A percentile compares a stretch with the other conserved stretches of the same genome.
phyloP scores from a whole-genome alignment of 495 filamentous ascomycete species.

The Cryomyces minteri region DNA sequence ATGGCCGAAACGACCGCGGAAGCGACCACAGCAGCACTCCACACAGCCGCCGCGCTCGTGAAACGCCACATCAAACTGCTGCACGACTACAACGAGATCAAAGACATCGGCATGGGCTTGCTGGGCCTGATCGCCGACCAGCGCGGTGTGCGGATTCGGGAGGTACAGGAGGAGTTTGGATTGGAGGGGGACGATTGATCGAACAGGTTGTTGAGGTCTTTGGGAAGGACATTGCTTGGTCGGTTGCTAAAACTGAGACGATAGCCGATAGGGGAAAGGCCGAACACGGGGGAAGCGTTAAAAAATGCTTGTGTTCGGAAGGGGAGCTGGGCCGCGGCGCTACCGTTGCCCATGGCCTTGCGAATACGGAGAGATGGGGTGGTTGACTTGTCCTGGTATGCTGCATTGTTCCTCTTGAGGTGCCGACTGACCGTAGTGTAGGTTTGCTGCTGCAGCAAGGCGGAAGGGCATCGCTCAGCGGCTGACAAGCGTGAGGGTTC shows the following conservation, averaged over 20 bases:
- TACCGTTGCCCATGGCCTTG: too few relatives aligned
- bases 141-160: slow-evolving; percentile 38
- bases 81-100: slow-evolving; percentile 65
- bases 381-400: too few relatives aligned
- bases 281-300: too few relatives aligned
- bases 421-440: too few relatives aligned
- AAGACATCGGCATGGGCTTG: slow-evolving; percentile 52
- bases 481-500: too few relatives aligned
- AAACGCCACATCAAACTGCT: slow-evolving; percentile 47
- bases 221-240: background rate
- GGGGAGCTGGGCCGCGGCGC: too few relatives aligned
- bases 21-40: slow-evolving; percentile 3
- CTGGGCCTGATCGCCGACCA: slow-evolving; percentile 59
- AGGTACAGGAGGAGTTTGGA: slow-evolving; percentile 41
- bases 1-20: slow-evolving; percentile 9
- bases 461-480: too few relatives aligned
- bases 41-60: slow-evolving; percentile 26
- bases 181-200: slow-evolving; percentile 17
- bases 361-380: too few relatives aligned
- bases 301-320: too few relatives aligned
- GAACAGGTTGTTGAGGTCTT: background rate
- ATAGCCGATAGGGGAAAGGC: too few relatives aligned
- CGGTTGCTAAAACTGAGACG: background rate
- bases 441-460: too few relatives aligned
- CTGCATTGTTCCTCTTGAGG: too few relatives aligned